phyloP scores from a whole-genome alignment of 768 basidiomycete species.

The Clathrus columnatus region DNA sequence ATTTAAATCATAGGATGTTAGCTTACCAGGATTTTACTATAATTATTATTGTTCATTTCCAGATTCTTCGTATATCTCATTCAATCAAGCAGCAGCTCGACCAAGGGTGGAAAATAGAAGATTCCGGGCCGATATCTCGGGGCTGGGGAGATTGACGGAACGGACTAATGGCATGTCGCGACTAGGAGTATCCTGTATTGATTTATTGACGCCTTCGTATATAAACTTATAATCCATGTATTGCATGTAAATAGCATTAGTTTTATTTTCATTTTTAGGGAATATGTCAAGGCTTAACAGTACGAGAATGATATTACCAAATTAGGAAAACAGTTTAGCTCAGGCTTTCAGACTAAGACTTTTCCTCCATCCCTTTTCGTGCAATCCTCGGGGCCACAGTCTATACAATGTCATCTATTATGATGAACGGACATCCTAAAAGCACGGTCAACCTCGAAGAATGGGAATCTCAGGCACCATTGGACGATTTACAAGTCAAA shows the following conservation, averaged over 20 bases:
- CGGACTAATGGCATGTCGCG: not conserved
- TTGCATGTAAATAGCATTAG: too few relatives aligned
- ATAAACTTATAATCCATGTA: not conserved
- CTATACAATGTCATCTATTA: not conserved
- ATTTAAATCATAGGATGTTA: not conserved
- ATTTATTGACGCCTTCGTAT: not conserved
- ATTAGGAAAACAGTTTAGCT: too few relatives aligned
- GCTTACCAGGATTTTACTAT: not conserved
- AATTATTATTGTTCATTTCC: not conserved
- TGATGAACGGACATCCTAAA: slow-evolving; percentile 26
- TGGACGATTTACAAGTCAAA: slow-evolving; percentile 57
- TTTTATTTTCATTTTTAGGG: too few relatives aligned
- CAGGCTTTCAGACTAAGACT: too few relatives aligned
- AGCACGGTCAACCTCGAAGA: slow-evolving; percentile 66
- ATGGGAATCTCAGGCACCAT: slow-evolving; percentile 80
- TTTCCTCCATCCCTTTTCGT: not conserved
- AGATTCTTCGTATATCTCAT: slow-evolving; percentile 5
- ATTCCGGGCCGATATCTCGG: slow-evolving; percentile 6
- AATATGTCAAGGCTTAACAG: too few relatives aligned
- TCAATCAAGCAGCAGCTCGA: slow-evolving; percentile 1
- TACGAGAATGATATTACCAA: too few relatives aligned
- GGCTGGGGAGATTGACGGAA: slow-evolving; percentile 7
- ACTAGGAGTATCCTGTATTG: not conserved
- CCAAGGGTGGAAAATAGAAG: slow-evolving; percentile 10
- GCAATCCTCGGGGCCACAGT: not conserved